Base-by-base conservation (phyloP, 78 protist genomes). In the Pelomyxa schiedti region DNA sequence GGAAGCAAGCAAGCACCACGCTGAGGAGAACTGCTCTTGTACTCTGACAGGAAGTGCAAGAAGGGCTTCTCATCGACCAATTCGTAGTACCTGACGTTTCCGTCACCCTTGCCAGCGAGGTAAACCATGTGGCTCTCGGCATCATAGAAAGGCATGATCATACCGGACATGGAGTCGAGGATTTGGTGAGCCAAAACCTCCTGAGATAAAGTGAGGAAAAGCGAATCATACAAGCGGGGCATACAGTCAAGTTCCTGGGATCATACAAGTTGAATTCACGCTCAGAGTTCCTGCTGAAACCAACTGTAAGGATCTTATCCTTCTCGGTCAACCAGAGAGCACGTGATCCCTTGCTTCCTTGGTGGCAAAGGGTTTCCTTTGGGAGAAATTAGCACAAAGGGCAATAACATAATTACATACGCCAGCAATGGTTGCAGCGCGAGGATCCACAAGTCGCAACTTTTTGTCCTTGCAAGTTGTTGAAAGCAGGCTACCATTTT, bases 101-200 rank as follows among this genome's bases (percentile, higher is more conserved):
- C 95, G 81, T 95, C 98, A 32, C 98, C 98, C 89, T 93, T 95
- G 72, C 98, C 98, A 4, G 94, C 95, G 29, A 95, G 69, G 78
- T 81, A 95, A 70, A 95, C 73, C 39, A 93, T 66, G 38, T 32
- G 32, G 37, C 88, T 84, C 77, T 95, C 98, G 22, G 43, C 30
- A 65, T 95, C 98, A 69, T 81, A 95, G 86, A 88, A 88, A 32
- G 97, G 93, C 72, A 91, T 79, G 38, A 95, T 67, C 42, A 90
- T 65, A 52, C 96, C 94, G 28, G 92, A 89, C n/a, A 74, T 92
- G 40, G 73, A 72, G 86, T 93, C 96, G 35, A 93, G 66, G 39
- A 69, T 73, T 52, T 37, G 38, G 35, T 29, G 35, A 40, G 73
- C n/a, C 52, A 92, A 16, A 30, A 91, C 81, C 68, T 81, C 66